Evolutionary conservation across 139 green algal genomes (phyloP), one percentile per base, ranked within the genome.

Genomic region (Chlamydomonas applanata): DNA sequence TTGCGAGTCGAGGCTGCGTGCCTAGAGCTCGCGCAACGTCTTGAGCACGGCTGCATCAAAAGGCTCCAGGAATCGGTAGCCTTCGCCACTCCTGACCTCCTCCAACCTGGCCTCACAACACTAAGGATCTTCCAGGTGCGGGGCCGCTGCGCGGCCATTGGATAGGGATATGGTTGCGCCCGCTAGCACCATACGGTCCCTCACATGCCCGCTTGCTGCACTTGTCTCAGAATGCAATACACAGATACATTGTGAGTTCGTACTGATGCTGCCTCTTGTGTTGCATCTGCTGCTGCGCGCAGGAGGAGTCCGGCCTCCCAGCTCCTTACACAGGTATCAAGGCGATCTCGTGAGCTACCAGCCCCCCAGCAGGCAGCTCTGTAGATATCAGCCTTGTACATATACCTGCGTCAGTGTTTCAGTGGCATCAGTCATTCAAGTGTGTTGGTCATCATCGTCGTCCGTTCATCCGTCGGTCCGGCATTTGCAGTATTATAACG

Each of bases 321-420:
- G 62, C 62, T 19, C 62, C 62, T 2, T 69, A 69, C 62, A 53
- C 62, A 25, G 62, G 62, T 27, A 52, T 69, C 33, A 49, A 69
- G 62, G 62, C 62, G 25, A 49, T 69, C 14, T 69, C 62, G 33
- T 69, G 62, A 69, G 62, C 62, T n/a, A 16, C 33, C 27, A 24
- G 57, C 57, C 9, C 25, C 57, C 4, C 59, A 66, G 59, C 59
- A 24, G 25, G 40, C 40, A 49, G 40, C 40, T 49, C 40, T 49
- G 40, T 49, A 49, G 40, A 49, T 49, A 49, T 49, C 40, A 49
- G 40, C 40, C 40, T 49, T 49, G 40, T 49, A 49, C 40, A 49
- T 49, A 49, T 49, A 49, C 40, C 40, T 49, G 40, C 40, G 40
- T 11, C 40, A 49, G 40, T 11, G 40, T 49, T 19, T 49, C 11